Conservation (phyloP, 2,329 filamentous ascomycete species). For the Alternaria infectoria region DNA sequence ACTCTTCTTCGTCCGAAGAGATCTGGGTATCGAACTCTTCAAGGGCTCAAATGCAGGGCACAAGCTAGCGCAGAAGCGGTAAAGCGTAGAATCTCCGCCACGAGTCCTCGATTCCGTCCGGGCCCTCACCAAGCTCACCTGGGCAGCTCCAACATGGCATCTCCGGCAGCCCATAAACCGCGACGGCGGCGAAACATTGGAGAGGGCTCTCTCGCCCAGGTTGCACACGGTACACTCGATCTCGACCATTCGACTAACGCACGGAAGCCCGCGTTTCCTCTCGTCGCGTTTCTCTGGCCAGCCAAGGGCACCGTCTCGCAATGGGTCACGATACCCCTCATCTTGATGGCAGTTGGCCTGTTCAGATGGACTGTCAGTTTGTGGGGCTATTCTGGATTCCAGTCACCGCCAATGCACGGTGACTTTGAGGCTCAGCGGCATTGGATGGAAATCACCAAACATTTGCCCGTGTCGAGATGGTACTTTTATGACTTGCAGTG, state of each 20-base stretch:
- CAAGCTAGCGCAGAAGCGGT: constrained; percentile 6
- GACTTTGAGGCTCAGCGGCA: constrained; percentile 98
- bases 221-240: constrained; percentile 53
- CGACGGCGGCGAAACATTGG: constrained; percentile 54
- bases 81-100: constrained; percentile 11
- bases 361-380: constrained; percentile 92
- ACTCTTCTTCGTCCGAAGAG: not conserved
- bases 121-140: constrained; percentile 5
- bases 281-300: constrained; percentile 94
- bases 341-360: constrained; percentile 87
- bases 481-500: constrained; percentile 96
- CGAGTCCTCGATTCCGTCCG: constrained; percentile 11
- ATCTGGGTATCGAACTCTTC: not conserved
- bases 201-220: constrained; percentile 46
- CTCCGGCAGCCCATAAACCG: constrained; percentile 48
- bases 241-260: constrained; percentile 54
- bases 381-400: constrained; percentile 92
- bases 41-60: not conserved
- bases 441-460: constrained; percentile 96
- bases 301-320: constrained; percentile 81
- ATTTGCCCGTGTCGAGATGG: constrained; percentile 91
- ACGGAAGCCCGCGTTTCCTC: constrained; percentile 76
- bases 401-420: constrained; percentile 87
- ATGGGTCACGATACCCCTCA: constrained; percentile 89
- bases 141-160: constrained; percentile 34